Evolutionary conservation across 169 alveolate genomes (phyloP).

Genomic region (Theileria orientalis): DNA sequence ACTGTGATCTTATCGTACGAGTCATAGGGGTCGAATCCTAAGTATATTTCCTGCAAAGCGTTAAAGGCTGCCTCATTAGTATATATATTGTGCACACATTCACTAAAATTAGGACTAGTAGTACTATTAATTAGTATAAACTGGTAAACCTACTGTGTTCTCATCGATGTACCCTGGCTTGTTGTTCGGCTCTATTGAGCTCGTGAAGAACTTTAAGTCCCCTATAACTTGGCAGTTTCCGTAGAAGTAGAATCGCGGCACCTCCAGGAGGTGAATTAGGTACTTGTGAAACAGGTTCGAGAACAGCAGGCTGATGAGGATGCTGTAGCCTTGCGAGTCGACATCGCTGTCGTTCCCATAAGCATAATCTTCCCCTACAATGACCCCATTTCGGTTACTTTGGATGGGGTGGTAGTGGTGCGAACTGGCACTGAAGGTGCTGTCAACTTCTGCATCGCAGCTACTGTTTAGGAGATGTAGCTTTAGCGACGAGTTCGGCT

Average conservation of each 20-base stretch:
- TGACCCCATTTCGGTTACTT: background rate
- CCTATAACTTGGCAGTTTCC: constrained; percentile 42
- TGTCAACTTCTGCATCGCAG: background rate
- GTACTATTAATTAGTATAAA: too few species aligned
- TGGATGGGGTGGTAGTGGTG: too few species aligned
- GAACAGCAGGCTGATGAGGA: background rate
- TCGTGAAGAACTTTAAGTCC: constrained; percentile 34
- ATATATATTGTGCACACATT: too few species aligned
- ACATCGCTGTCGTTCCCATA: background rate
- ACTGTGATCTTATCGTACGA: constrained; percentile 65
- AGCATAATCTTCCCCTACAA: background rate
- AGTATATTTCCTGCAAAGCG: constrained; percentile 56
- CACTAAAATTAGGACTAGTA: too few species aligned
- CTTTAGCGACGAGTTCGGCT: background rate
- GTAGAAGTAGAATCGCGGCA: constrained; percentile 18
- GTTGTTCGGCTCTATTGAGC: constrained; percentile 8
- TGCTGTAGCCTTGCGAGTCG: background rate
- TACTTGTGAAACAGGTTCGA: background rate
- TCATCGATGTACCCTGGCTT: constrained; percentile 50
- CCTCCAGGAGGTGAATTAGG: background rate
- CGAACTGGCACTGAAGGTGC: background rate
- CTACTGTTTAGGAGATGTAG: background rate
- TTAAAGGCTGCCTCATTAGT: too few species aligned
- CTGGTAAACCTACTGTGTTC: constrained; percentile 51
- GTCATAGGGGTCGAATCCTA: constrained; percentile 73